Evolutionary conservation across 805 yeast species (phyloP), one percentile per base, ranked within the genome.

Genomic region (Myxozyma sirexii): DNA sequence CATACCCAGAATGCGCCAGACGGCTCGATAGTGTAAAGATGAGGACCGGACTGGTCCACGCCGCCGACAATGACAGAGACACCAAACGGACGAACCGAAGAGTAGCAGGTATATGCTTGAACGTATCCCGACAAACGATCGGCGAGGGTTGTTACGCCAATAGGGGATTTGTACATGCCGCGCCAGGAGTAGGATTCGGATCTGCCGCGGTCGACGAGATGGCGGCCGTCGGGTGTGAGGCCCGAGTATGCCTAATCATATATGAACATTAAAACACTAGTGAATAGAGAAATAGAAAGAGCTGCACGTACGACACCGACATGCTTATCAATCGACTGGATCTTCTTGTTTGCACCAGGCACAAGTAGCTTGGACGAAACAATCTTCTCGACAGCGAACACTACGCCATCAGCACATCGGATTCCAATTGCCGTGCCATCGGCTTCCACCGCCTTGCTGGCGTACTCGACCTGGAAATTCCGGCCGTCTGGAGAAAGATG

Each of bases 71-170:
- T 92, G 10, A 97, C 85, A 56, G 90, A 84, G 62, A 96, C 84
- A 57, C 99, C 99, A 75, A 94, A 94, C 23, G 99, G 99, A 76
- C 99, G 87, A 10, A 94, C 99, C 35, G 97, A 92, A 74, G 89
- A 90, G 77, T 92, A 94, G 71, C 96, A 83, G 2, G 99, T 94
- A 76, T 90, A 90, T 47, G 96, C 96, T 76, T 93, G 98, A 23
- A 90, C 96, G 72, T 88, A 93, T 68, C 87, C 84, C 13, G 97
- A 96, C 69, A 94, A 77, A 70, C 96, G 86, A 70, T 88, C 92
- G 75, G 90, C 86, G 67, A 96, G 82, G 48, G 90, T 87, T 38
- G 93, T 87, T 44, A 93, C 81, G 4, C 92, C 84, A 61, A 92
- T 86, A 31, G 90, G 85, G 56, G 81, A 84, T 71, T 88, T 86